These are phyloP conservation scores for Rosa lucieae DNA, from an alignment of 306 rosid genomes.

Conservation along the genomic window DNA sequence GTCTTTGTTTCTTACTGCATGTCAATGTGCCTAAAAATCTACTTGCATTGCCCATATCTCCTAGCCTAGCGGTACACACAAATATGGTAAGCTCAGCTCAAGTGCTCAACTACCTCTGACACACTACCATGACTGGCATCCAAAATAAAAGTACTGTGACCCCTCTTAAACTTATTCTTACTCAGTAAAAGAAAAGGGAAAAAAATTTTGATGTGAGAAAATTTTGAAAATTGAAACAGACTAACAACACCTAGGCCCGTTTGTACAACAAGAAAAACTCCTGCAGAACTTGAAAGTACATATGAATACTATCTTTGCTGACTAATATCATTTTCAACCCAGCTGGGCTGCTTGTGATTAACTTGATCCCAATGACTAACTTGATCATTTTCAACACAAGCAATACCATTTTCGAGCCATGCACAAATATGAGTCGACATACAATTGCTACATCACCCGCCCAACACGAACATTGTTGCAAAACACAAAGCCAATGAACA, in stretches of 20 bases:
- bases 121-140: slow-evolving; percentile 37
- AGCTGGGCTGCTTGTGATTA: slow-evolving; percentile 41
- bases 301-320: slow-evolving; percentile 32
- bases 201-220: neutral
- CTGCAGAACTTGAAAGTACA: slow-evolving; percentile 36
- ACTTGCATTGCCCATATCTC: too few relatives aligned
- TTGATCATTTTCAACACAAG: too few relatives aligned
- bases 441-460: too few relatives aligned
- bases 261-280: slow-evolving; percentile 56
- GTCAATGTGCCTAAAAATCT: too few relatives aligned
- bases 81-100: too few relatives aligned
- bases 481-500: too few relatives aligned
- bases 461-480: too few relatives aligned
- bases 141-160: slow-evolving; percentile 31
- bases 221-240: slow-evolving; percentile 10
- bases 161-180: slow-evolving; percentile 37
- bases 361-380: slow-evolving; percentile 7
- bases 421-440: too few relatives aligned
- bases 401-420: too few relatives aligned
- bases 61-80: too few relatives aligned
- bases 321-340: slow-evolving; percentile 31
- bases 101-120: slow-evolving; percentile 34
- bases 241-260: slow-evolving; percentile 46
- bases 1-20: too few relatives aligned
- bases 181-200: neutral